Conservation (phyloP, 2,329 filamentous ascomycete genomes). For the Trichoderma sp. region DNA sequence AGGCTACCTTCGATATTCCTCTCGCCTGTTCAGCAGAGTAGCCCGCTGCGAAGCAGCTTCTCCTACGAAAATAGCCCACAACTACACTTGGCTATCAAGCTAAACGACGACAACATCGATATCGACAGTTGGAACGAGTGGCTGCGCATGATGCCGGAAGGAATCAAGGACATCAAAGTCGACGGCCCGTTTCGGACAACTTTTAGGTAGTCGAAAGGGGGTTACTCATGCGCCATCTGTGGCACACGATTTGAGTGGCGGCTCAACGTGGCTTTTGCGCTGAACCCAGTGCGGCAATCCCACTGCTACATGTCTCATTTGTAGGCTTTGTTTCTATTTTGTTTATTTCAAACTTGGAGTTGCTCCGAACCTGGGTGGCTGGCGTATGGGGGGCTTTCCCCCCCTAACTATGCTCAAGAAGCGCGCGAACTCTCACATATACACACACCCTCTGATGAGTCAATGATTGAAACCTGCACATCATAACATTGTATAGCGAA, state of each 20-base stretch:
- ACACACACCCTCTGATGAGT: slow-evolving; percentile 23
- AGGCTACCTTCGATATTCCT: slow-evolving; percentile 55
- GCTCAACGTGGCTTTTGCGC: background rate
- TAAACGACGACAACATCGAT: slow-evolving; percentile 51
- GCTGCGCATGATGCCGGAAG: slow-evolving; percentile 56
- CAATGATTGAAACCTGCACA: slow-evolving; percentile 26
- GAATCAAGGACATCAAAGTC: slow-evolving; percentile 53
- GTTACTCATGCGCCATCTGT: background rate
- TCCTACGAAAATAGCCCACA: slow-evolving; percentile 46
- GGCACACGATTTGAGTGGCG: background rate
- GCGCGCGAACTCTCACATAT: background rate
- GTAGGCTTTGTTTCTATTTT: slow-evolving; percentile 5
- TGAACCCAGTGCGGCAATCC: background rate
- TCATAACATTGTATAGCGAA: slow-evolving; percentile 18
- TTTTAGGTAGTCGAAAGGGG: slow-evolving; percentile 23
- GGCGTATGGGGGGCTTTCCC: background rate
- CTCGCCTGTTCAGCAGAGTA: slow-evolving; percentile 46
- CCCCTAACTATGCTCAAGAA: background rate
- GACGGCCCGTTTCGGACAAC: slow-evolving; percentile 45
- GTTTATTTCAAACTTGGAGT: slow-evolving; percentile 3
- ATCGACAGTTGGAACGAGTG: slow-evolving; percentile 56
- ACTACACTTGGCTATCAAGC: slow-evolving; percentile 48
- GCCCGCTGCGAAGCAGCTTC: slow-evolving; percentile 37
- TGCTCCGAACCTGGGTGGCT: background rate
- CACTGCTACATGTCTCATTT: background rate